Evolutionary conservation across 495 filamentous ascomycete genomes (phyloP).

Genomic region (Hypoxylon rickii): DNA sequence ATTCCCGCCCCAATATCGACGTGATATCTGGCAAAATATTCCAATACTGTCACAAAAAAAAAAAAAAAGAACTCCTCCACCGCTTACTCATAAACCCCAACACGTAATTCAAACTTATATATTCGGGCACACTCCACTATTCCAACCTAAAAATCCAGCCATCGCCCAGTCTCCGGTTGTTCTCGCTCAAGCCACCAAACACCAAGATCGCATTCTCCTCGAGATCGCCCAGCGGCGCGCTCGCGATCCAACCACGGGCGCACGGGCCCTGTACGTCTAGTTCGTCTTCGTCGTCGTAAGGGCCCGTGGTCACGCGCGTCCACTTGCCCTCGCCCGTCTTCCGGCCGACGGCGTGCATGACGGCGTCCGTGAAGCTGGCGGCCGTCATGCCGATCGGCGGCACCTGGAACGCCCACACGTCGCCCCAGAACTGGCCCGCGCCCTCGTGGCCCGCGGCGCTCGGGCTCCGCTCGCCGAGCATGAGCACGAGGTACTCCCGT

Average conservation of each 20-base stretch:
- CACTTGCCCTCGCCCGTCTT: constrained; percentile 58
- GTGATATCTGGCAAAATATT: background rate
- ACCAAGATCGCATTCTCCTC: constrained; percentile 57
- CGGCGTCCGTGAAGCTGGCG: constrained; percentile 57
- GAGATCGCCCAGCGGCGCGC: constrained; percentile 51
- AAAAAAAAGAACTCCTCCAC: no score
- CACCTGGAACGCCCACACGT: constrained; percentile 77
- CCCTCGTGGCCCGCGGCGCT: constrained; percentile 65
- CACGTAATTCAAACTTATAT: background rate
- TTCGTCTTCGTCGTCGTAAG: constrained; percentile 52
- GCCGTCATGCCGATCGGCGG: constrained; percentile 53
- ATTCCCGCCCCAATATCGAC: background rate
- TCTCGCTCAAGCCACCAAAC: constrained; percentile 55
- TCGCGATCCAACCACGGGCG: constrained; percentile 54
- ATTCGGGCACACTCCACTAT: constrained; percentile 24
- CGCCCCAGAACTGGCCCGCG: constrained; percentile 68
- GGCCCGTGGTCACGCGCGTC: constrained; percentile 47
- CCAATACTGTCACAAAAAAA: no score
- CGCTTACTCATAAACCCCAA: no score
- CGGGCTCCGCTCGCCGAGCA: constrained; percentile 70
- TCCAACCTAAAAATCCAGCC: constrained; percentile 59
- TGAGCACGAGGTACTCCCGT: constrained; percentile 62
- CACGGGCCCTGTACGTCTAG: constrained; percentile 46
- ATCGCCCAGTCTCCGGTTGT: constrained; percentile 52
- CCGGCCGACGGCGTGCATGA: constrained; percentile 56